Evolutionary conservation across 139 green algal species (phyloP), one percentile per base, ranked within the genome.

Genomic region (Chlamydomonas applanata): DNA sequence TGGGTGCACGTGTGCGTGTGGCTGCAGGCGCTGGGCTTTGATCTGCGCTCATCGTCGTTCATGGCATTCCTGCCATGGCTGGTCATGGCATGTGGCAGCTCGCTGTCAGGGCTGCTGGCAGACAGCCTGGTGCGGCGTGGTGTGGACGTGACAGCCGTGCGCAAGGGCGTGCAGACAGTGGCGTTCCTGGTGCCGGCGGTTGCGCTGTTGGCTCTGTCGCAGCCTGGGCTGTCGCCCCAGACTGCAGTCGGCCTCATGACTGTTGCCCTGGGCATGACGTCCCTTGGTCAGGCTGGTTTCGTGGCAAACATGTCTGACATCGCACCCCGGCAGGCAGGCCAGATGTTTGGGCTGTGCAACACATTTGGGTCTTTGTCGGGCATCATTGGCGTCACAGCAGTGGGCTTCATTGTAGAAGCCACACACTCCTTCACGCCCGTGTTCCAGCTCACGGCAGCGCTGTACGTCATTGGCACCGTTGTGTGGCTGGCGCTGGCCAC

Each of bases 301-400:
- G 89, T 94, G 16, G 90, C 90, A 24, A 96, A 95, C 78, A 96
- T 97, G 85, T 89, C 85, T 14, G 93, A 97, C 75, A 89, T 97
- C 44, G 92, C 93, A 4, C 93, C 93, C 1, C 68, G 76, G 0
- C 74, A 92, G 30, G 92, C 91, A 0, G 89, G 93, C 49, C 78
- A 86, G 80, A 87, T 97, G 63, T 97, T 97, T 80, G 93, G 91
- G 25, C 81, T 96, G 17, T 94, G 89, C 81, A 97, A 97, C 83
- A 97, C 93, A 1, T 96, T 94, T 86, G 93, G 91, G 5, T 91
- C 82, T 27, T 62, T 93, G 25, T 85, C 87, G 13, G 93, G 92
- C 40, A 93, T 96, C 36, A 29, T 91, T 27, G 92, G 90, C 5
- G 87, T 93, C 2, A 83, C 86, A 29, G 76, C 84, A 40, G 88